Base-by-base conservation (phyloP, 78 protist species). In the Paratrimastix pyriformis region DNA sequence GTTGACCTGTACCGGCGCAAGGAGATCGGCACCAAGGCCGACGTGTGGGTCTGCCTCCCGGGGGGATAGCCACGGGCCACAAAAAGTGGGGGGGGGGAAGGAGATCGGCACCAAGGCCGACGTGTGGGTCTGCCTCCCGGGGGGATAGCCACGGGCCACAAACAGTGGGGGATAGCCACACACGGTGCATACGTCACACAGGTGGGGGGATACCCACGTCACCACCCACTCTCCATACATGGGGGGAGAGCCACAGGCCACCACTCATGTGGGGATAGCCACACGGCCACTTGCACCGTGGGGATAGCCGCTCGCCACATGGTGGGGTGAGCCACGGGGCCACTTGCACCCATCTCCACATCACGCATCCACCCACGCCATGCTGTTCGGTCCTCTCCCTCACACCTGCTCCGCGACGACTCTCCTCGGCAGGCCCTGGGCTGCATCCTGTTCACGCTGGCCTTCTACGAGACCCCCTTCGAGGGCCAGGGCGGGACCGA, bases 1-100 rank as follows among this genome's bases (percentile, higher is more conserved):
- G 78, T 84, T n/a, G 91, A 87, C 69, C 80, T 87, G 65, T 87
- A 80, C 80, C 65, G 86, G 15, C 39, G 73, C 6, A 69, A 76
- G 21, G 26, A 55, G 1, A 87, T 87, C 68, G 68, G 76, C 65
- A 78, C 75, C 55, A 84, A 84, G 69, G 88, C 65, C 32, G 91
- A 87, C 69, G 70, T 87, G 24, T 87, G 91, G 91, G 77, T 43
- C n/a, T n/a, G n/a, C n/a, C n/a, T n/a, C n/a, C n/a, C n/a, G n/a
- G n/a, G n/a, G n/a, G n/a, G n/a, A n/a, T n/a, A n/a, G n/a, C n/a
- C n/a, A n/a, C n/a, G n/a, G n/a, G n/a, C n/a, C n/a, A n/a, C n/a
- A n/a, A n/a, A n/a, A n/a, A n/a, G n/a, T n/a, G n/a, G 1, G 2
- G 48, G 11, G 86, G 15, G 43, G 73, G 15, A 69, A 76, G 21